These are phyloP conservation scores for Eimeria maxima DNA, from an alignment of 169 alveolate species.

Conservation along the genomic window DNA sequence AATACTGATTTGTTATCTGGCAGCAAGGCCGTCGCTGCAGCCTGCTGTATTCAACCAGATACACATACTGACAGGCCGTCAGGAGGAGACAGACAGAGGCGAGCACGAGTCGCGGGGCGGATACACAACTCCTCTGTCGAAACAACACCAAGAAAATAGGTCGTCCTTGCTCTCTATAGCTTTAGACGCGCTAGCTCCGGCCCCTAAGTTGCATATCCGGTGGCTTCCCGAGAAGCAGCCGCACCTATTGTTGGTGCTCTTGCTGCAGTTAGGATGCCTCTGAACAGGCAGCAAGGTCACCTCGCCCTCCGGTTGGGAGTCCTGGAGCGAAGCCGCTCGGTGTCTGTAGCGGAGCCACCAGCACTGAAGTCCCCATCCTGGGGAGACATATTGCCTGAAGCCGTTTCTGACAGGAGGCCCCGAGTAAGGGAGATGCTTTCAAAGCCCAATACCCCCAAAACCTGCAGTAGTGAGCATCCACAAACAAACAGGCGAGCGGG, in stretches of 20 bases:
- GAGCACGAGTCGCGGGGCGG: not conserved
- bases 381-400: not conserved
- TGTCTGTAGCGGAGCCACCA: not conserved
- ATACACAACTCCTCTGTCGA: not conserved
- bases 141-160: not conserved
- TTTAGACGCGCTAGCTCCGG: not conserved
- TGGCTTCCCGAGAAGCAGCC: not conserved
- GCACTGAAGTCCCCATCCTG: not conserved
- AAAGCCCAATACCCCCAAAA: constrained; percentile 42
- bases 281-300: not conserved
- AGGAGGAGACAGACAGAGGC: not conserved
- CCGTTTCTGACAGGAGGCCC: not conserved
- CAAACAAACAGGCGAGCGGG: not conserved
- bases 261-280: not conserved
- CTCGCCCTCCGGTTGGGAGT: constrained; percentile 19
- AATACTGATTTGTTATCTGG: not conserved
- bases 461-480: not conserved
- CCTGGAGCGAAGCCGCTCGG: constrained; percentile 51
- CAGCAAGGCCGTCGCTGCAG: not conserved
- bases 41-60: not conserved
- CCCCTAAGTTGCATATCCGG: not conserved
- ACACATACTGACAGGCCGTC: not conserved
- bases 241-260: not conserved
- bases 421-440: not conserved
- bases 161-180: too few species aligned